Base-by-base conservation (phyloP, 352 stramenopile species). In the Thalassiosira gravida region DNA sequence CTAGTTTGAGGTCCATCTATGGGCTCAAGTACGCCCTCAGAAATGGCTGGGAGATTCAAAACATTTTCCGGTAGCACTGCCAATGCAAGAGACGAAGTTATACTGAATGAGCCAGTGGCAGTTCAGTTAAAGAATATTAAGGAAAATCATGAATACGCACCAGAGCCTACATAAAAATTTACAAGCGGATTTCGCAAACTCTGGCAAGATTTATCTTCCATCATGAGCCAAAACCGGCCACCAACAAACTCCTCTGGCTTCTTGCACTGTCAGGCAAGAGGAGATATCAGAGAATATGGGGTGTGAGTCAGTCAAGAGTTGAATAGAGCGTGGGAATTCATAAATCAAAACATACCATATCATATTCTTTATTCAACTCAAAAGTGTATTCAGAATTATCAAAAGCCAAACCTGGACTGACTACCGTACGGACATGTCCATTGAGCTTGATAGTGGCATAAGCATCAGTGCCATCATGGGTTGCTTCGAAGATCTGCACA, bases 361-460 rank as follows among this genome's bases (percentile, higher is more conserved):
- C 13, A 73, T 87, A 84, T 49, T 77, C 75, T 52, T 49, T 79
- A 44, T 87, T 84, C 47, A 68, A 84, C 24, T 87, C 65, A 39
- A 87, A 79, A 11, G 62, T 42, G 32, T 76, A 81, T 11, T 55
- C 35, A 14, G 66, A 44, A 49, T 66, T 66, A 14, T 62, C 37
- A 50, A 73, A 72, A 0, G 30, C 27, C 14, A 67, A 59, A 11
- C 44, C 53, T 1, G 20, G 30, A 16, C 7, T 50, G 42, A 50
- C 3, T 13, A 78, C 71, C 25, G 74, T 84, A 8, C 80, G 67
- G 16, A 87, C 58, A 29, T 77, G 62, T 24, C 80, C 80, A 57
- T 87, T 82, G 18, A 87, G 55, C 49, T 77, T 82, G 32, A 87
- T 67, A 9, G 76, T 84, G 20, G 82, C 68, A 39, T 79, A 75